These are phyloP conservation scores for Apiospora hydei DNA, from an alignment of 2,329 filamentous ascomycete species.

Conservation along the genomic window DNA sequence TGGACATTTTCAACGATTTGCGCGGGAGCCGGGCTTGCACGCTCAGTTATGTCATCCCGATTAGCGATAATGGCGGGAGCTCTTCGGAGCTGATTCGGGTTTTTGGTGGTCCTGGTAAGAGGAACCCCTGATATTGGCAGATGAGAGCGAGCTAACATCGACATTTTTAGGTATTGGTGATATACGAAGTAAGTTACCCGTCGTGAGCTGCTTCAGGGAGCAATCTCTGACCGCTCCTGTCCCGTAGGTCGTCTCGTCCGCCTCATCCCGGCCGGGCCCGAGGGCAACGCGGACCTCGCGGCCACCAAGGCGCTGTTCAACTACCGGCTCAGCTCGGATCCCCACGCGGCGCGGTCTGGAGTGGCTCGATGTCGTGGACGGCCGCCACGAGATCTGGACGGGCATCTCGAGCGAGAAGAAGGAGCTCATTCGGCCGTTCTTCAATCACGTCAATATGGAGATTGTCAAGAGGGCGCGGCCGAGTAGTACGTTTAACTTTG, in stretches of 20 bases:
- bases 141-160: neutral
- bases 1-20: constrained; percentile 83
- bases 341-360: constrained; percentile 73
- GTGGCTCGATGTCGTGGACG: constrained; percentile 91
- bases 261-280: constrained; percentile 71
- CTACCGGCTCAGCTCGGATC: constrained; percentile 74
- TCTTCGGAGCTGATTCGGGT: constrained; percentile 93
- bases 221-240: too few relatives aligned
- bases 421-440: constrained; percentile 78
- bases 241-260: constrained; percentile 90
- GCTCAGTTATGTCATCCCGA: constrained; percentile 88
- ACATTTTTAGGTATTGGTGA: constrained; percentile 44
- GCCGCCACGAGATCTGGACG: constrained; percentile 78
- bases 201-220: too few relatives aligned
- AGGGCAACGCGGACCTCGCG: constrained; percentile 63
- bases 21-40: constrained; percentile 70
- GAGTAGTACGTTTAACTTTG: constrained; percentile 78
- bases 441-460: constrained; percentile 79
- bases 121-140: neutral
- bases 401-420: constrained; percentile 74
- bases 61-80: constrained; percentile 94
- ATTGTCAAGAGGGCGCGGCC: constrained; percentile 79
- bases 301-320: constrained; percentile 89
- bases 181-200: constrained; percentile 43
- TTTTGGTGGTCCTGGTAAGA: constrained; percentile 85